Base-by-base conservation (phyloP, 805 yeast species). In the Monosporozyma siamensis region DNA sequence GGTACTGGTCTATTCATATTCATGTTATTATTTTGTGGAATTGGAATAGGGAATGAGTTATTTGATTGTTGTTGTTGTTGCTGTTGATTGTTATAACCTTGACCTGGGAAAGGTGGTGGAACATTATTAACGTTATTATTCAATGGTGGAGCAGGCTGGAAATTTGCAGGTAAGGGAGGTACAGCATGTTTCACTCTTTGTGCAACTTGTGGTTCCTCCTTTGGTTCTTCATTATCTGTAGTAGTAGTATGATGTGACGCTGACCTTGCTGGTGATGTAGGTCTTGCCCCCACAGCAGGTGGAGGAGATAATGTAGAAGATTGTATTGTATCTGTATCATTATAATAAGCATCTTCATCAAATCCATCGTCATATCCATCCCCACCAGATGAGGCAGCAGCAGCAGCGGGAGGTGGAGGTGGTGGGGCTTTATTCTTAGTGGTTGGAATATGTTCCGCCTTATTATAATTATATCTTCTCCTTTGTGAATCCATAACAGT, bases 351-450 rank as follows among this genome's bases (percentile, higher is more conserved):
- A 20, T 44, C 43, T 10, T 41, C 38, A 8, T 37, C 39, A 11
- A 48, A 42, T 11, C 41, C 43, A 9, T 42, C 31, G 20, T 44
- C 40, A 11, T 51, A 36, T 32, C 48, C 30, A 34, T 49, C 46
- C 27, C 31, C 29, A 5, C 44, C 47, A 6, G 56, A 47, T 6
- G 59, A 53, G 4, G 60, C 4, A 17, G 26, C 54, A 6, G 57
- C 43, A 1, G 62, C 51, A 6, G 56, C 44, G 6, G 70, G 69
- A 3, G 71, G 70, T 2, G 74, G 67, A 11, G 72, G 72, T 5
- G 71, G 68, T 4, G 74, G 71, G 2, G 69, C 66, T 46, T 67
- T 60, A 38, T 63, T 54, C 40, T 54, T 59, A 8, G 61, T 53
- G 1, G 56, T 53, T 10, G 69, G 61, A 4, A 64, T 56, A 9